phyloP scores from a whole-genome alignment of 208 protist genomes.

The Wallacemonas sp. region DNA sequence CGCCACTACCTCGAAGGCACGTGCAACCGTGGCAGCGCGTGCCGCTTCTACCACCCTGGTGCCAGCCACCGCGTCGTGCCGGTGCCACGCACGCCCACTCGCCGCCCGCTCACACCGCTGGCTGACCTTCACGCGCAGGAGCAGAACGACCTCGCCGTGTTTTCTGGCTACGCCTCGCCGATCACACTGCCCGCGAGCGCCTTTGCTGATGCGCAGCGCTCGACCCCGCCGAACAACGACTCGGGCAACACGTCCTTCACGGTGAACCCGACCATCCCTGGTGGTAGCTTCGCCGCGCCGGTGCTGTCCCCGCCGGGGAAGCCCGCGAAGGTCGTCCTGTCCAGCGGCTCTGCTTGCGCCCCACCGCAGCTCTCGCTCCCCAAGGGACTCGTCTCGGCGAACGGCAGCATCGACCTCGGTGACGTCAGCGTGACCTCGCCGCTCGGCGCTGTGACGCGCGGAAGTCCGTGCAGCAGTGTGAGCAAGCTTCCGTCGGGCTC shows the following conservation, averaged over 20 bases:
- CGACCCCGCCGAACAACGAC: constrained; percentile 16
- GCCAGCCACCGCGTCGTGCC: constrained; percentile 47
- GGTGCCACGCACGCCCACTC: constrained; percentile 31
- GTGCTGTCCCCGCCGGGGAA: not conserved
- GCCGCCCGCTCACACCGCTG: constrained; percentile 43
- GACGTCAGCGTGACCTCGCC: not conserved
- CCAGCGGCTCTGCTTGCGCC: not conserved
- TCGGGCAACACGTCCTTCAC: constrained; percentile 15
- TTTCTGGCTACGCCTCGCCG: constrained; percentile 14
- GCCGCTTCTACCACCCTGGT: constrained; percentile 57
- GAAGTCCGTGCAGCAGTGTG: not conserved
- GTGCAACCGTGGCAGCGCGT: constrained; percentile 64
- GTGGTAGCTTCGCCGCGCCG: constrained; percentile 5
- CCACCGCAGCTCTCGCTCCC: not conserved
- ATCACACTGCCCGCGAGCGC: constrained; percentile 4
- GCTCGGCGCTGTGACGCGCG: not conserved
- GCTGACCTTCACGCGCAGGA: constrained; percentile 34
- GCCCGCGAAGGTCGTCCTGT: not conserved
- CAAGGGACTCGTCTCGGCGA: not conserved
- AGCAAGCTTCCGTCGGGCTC: constrained; percentile 2
- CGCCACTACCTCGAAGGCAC: constrained; percentile 56
- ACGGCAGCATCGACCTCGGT: constrained; percentile 1
- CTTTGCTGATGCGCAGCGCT: constrained; percentile 13
- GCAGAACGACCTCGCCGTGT: constrained; percentile 9
- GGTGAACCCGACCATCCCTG: not conserved